phyloP scores from a whole-genome alignment of 2,329 filamentous ascomycete species.

The Hypoxylon sp. region DNA sequence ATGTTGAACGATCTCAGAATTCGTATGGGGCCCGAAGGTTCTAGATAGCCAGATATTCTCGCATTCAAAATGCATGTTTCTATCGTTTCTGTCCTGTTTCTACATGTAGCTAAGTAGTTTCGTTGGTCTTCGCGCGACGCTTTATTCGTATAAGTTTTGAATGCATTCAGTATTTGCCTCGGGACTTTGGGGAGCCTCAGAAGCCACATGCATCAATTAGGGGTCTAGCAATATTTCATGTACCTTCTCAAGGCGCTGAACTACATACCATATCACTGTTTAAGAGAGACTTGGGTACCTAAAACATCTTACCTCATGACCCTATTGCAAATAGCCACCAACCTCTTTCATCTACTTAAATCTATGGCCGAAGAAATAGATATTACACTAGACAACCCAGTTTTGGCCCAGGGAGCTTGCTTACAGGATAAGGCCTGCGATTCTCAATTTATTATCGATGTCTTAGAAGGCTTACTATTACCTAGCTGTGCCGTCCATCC shows the following conservation, averaged over 20 bases:
- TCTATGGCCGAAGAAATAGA: neutral
- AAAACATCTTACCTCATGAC: too few relatives aligned
- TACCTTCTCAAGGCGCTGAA: too few relatives aligned
- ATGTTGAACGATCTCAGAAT: neutral
- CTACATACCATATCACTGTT: too few relatives aligned
- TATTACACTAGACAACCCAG: neutral
- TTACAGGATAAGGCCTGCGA: neutral
- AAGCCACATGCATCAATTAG: too few relatives aligned
- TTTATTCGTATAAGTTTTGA: neutral
- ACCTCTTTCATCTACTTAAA: neutral
- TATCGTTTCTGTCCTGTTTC: neutral
- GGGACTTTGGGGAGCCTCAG: too few relatives aligned
- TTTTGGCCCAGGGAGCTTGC: neutral
- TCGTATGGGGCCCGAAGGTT: neutral
- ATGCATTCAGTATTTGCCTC: too few relatives aligned
- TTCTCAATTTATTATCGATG: neutral
- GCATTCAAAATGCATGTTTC: neutral
- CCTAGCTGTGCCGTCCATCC: neutral
- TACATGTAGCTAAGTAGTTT: neutral
- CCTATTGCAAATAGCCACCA: too few relatives aligned
- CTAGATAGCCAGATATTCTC: neutral
- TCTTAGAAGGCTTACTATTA: slow-evolving; percentile 5
- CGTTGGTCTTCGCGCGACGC: neutral
- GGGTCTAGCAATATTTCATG: too few relatives aligned
- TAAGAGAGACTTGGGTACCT: too few relatives aligned